These are phyloP conservation scores for Cryptococcus maquisensis DNA, from an alignment of 1,284 basidiomycete species.

Conservation along the genomic window DNA sequence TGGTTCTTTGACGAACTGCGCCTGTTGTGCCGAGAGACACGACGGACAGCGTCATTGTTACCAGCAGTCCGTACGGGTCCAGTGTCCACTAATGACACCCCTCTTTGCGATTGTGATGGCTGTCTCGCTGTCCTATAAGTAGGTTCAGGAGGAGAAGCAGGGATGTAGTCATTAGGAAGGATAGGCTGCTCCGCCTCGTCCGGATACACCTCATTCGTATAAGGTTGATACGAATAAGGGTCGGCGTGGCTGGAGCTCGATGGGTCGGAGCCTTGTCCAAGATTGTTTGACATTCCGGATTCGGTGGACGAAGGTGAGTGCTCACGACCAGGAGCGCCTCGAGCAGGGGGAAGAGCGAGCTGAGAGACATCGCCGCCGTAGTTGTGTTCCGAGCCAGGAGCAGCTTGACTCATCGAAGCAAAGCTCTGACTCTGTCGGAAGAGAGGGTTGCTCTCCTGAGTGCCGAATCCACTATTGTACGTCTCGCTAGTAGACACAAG, in stretches of 20 bases:
- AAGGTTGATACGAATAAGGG: conserved; percentile 17
- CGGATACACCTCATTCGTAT: conserved; percentile 17
- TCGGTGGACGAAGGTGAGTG: conserved; percentile 40
- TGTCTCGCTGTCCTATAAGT: conserved; percentile 5
- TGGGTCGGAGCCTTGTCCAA: background rate
- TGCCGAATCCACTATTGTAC: conserved; percentile 47
- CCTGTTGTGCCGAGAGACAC: conserved; percentile 35
- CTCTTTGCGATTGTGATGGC: conserved; percentile 50
- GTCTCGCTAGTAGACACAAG: conserved; percentile 70
- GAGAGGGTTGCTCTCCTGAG: conserved; percentile 45
- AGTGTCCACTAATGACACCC: conserved; percentile 68
- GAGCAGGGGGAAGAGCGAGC: conserved; percentile 55
- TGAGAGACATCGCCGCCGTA: conserved; percentile 43
- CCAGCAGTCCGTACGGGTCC: conserved; percentile 73
- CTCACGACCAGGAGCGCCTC: conserved; percentile 38
- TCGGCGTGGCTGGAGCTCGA: background rate
- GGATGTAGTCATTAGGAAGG: conserved; percentile 29
- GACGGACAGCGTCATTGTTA: conserved; percentile 51
- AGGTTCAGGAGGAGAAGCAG: background rate
- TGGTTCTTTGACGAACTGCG: conserved; percentile 27
- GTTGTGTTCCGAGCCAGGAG: conserved; percentile 60
- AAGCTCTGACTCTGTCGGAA: conserved; percentile 39
- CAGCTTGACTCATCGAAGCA: conserved; percentile 50
- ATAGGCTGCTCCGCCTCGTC: conserved; percentile 59
- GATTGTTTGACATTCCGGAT: conserved; percentile 24